These are phyloP conservation scores for Leishmania gerbilli DNA, from an alignment of 208 protist genomes.

Conservation along the genomic window DNA sequence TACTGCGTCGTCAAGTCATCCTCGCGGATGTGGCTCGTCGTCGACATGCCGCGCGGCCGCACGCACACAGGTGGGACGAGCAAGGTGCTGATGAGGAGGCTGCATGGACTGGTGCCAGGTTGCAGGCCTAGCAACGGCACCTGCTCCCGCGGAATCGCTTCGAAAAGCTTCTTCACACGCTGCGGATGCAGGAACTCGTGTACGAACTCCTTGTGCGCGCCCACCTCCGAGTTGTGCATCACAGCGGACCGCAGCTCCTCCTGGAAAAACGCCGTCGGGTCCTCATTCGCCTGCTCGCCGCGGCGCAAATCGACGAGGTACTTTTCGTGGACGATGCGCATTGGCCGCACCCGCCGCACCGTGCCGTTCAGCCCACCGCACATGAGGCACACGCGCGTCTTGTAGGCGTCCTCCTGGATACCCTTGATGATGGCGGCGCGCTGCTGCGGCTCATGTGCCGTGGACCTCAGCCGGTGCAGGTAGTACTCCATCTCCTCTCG, in stretches of 20 bases:
- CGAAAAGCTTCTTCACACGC: constrained; percentile 91
- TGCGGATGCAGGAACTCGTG: constrained; percentile 96
- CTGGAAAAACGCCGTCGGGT: constrained; percentile 38
- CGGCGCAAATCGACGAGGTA: constrained; percentile 74
- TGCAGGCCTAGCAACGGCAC: constrained; percentile 94
- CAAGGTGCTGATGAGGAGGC: constrained; percentile 93
- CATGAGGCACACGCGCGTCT: constrained; percentile 91
- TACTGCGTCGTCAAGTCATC: constrained; percentile 99
- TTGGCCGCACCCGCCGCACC: constrained; percentile 73
- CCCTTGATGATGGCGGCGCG: constrained; percentile 67
- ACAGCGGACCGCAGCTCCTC: constrained; percentile 48
- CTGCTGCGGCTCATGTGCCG: constrained; percentile 68
- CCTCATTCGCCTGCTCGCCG: constrained; percentile 62
- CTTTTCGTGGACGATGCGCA: constrained; percentile 86
- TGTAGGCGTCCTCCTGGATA: constrained; percentile 89
- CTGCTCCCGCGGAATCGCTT: constrained; percentile 92
- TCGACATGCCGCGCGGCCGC: constrained; percentile 94
- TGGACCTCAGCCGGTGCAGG: constrained; percentile 38
- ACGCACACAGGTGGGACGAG: constrained; percentile 97
- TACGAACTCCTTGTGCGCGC: constrained; percentile 55
- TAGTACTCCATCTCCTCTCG: constrained; percentile 80
- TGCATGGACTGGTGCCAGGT: constrained; percentile 77
- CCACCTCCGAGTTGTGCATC: constrained; percentile 60
- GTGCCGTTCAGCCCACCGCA: constrained; percentile 96
- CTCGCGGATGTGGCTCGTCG: constrained; percentile 89